phyloP scores from a whole-genome alignment of 2,329 filamentous ascomycete genomes.

The Podosphaera xanthii region DNA sequence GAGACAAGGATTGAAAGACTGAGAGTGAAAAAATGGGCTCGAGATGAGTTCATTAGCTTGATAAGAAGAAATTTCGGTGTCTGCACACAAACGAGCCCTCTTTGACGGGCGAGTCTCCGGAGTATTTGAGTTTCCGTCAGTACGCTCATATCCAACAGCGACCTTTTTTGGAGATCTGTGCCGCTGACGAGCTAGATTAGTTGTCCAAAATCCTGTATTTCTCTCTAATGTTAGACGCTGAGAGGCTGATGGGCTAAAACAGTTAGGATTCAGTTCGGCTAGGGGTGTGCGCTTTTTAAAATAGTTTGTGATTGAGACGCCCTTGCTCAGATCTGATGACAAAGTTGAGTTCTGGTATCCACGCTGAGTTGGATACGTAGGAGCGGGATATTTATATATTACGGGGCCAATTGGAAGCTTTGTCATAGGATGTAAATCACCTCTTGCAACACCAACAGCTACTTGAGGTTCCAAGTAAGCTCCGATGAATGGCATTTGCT shows the following conservation, averaged over 20 bases:
- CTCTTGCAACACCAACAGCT: constrained; percentile 52
- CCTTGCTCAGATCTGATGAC: constrained; percentile 16
- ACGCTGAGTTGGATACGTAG: neutral
- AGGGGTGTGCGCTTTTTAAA: constrained; percentile 43
- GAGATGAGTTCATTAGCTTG: constrained; percentile 19
- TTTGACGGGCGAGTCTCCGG: constrained; percentile 25
- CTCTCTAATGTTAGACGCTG: constrained; percentile 22
- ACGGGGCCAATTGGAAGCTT: constrained; percentile 31
- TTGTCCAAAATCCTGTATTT: constrained; percentile 30
- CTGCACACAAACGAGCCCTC: constrained; percentile 27
- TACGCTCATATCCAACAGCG: constrained; percentile 17
- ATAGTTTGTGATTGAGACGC: constrained; percentile 37
- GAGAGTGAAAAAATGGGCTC: constrained; percentile 16
- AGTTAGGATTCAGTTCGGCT: constrained; percentile 44
- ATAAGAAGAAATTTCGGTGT: constrained; percentile 17
- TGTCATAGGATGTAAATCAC: constrained; percentile 75
- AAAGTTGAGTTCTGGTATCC: constrained; percentile 1
- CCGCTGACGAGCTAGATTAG: constrained; percentile 20
- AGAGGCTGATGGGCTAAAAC: constrained; percentile 26
- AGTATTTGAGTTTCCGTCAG: constrained; percentile 18
- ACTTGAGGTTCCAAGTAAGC: constrained; percentile 42
- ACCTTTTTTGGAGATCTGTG: constrained; percentile 3
- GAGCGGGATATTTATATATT: constrained; percentile 6
- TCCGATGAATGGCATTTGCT: constrained; percentile 66
- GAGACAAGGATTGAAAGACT: neutral